Base-by-base conservation (phyloP, 257 asterid species). In the Primulina huaijiensis region DNA sequence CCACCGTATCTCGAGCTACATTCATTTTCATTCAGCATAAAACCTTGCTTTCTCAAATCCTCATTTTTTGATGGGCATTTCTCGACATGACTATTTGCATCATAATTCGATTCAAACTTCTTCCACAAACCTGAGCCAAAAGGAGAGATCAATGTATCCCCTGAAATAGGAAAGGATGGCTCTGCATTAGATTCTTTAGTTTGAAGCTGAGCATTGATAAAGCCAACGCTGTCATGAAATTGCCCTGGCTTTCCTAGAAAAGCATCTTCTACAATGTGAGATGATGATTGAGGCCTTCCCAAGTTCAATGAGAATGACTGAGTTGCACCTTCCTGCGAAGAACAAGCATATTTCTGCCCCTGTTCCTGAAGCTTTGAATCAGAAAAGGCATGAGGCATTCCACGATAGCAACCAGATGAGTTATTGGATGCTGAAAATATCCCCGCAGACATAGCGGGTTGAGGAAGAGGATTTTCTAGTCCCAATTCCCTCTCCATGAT, bases 291-390 rank as follows among this genome's bases (percentile, higher is more conserved):
- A 69, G 83, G 73, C 43, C 77, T 81, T 75, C 78, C 82, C 69
- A 80, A 68, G 82, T 83, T 82, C 77, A 82, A 73, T 17, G 87
- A 73, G 61, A 82, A 79, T 67, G 86, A 84, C 17, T 80, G 86
- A 71, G 79, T 62, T 63, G 76, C 64, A 70, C 79, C 86, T 65
- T 85, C 88, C 74, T 74, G 88, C 33, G 88, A 82, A 66, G 82
- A 75, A 55, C 70, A 80, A 72, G 75, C 78, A 77, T 87, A 80
- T 69, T 72, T 69, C 23, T 79, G 80, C 68, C 78, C 86, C 65
- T 84, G 89, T 72, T 82, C 92, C 58, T 87, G 89, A 76, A 87
- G 91, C 79, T 79, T 83, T 69, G 90, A 87, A 77, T 87, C 91
- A 77, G 91, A 89, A 76, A 81, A 77, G 65, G 86, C 88, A 75